Evolutionary conservation across 2,329 filamentous ascomycete species (phyloP).

Genomic region (Calonectria pseudoreteaudii): DNA sequence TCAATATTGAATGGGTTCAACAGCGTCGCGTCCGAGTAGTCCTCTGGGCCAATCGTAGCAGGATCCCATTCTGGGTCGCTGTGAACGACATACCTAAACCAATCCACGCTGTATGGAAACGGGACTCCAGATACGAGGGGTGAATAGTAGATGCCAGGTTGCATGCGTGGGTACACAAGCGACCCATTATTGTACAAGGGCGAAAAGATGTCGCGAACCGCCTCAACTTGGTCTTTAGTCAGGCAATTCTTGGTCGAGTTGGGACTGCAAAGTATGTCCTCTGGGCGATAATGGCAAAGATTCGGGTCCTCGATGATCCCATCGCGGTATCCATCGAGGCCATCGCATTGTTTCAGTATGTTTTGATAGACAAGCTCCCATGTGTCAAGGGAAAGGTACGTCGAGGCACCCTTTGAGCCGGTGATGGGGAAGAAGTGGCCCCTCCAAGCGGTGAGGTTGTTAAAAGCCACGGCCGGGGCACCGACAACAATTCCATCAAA

Average conservation of each 20-base stretch:
- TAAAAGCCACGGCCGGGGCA: constrained; percentile 59
- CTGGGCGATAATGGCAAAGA: constrained; percentile 57
- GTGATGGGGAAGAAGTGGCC: constrained; percentile 6
- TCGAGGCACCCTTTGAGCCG: background rate
- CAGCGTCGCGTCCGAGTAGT: constrained; percentile 46
- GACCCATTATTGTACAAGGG: constrained; percentile 49
- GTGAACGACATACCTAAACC: constrained; percentile 24
- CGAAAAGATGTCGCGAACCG: constrained; percentile 4
- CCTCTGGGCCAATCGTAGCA: constrained; percentile 43
- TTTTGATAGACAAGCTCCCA: constrained; percentile 58
- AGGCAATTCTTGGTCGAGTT: constrained; percentile 52
- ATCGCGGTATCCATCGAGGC: constrained; percentile 60
- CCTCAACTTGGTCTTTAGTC: constrained; percentile 8
- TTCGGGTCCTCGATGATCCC: constrained; percentile 60
- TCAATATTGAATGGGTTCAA: constrained; percentile 40
- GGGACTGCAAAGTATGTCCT: constrained; percentile 51
- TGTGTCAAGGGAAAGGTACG: constrained; percentile 34
- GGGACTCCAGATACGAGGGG: constrained; percentile 49
- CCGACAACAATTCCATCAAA: constrained; percentile 63
- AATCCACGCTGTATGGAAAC: constrained; percentile 12
- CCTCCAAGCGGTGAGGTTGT: constrained; percentile 55
- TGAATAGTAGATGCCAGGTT: constrained; percentile 48
- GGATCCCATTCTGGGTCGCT: constrained; percentile 24
- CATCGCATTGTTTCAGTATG: constrained; percentile 62
- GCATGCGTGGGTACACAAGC: constrained; percentile 14